Base-by-base conservation (phyloP, 805 yeast species). In the Sungouiella blattae region DNA sequence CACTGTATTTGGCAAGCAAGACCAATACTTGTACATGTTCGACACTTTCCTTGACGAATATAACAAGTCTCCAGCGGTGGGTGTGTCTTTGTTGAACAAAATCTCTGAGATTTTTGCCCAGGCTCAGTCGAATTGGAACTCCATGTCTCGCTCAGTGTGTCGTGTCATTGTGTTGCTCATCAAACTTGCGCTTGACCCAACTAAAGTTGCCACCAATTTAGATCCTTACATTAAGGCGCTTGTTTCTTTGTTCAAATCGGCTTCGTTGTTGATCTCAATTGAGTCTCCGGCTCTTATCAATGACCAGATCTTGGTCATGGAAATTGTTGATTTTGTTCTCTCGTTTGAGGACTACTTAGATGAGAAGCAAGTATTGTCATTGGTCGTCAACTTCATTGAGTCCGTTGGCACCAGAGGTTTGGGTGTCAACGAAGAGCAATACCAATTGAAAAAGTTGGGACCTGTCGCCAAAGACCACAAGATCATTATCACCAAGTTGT, bases 271-370 rank as follows among this genome's bases (percentile, higher is more conserved):
- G 48, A 62, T 82, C 34, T 52, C 69, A 0, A 52, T 74, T 17
- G 66, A 67, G 17, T 66, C 73, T 17, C 72, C 69, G 3, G 50
- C 67, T 1, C 63, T 79, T 34, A 61, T 77, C 25, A 67, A 73
- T 18, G 89, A 81, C 52, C 93, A 84, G 56, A 61, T 77, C n/a
- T 58, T 75, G 22, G 57, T 85, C 18, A 54, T 84, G 40, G 84
- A 81, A 37, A 70, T 73, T 16, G 61, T 80, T 39, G 86, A 80
- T 48, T 58, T 75, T 17, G 75, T 80, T 52, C 49, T 79, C 26
- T 57, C 70, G 3, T 60, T 79, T 32, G 60, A 64, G 40, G 51
- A 52, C 0, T 52, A 67, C 17, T 58, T 71, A 36, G 60, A 62
- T 28, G 70, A 63, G 31, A 45, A 47, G 3, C 67, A 61, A 9